phyloP scores from a whole-genome alignment of 352 stramenopile species.

The Phytophthora cryptogea region DNA sequence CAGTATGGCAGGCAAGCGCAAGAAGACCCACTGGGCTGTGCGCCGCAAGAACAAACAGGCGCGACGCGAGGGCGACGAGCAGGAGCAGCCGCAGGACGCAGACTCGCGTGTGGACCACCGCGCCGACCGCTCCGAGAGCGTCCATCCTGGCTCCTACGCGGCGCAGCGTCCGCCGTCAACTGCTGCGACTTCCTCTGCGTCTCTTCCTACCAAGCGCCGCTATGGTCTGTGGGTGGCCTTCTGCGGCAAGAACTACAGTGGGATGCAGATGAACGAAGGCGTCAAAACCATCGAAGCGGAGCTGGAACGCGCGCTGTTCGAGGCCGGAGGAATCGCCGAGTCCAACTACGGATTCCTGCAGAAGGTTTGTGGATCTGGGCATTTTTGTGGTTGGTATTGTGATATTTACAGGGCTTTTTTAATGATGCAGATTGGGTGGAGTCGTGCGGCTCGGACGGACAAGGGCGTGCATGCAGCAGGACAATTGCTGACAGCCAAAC shows the following conservation, averaged over 20 bases:
- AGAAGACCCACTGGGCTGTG: conserved; percentile 71
- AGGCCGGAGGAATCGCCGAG: conserved; percentile 86
- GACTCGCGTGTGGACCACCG: conserved; percentile 49
- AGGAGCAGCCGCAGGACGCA: conserved; percentile 28
- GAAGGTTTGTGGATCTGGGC: conserved; percentile 40
- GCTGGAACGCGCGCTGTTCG: conserved; percentile 87
- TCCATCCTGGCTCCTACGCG: conserved; percentile 83
- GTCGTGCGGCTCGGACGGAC: conserved; percentile 87
- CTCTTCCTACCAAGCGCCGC: conserved; percentile 30
- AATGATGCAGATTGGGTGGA: conserved; percentile 72
- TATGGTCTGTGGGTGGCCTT: conserved; percentile 89
- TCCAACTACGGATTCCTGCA: conserved; percentile 91
- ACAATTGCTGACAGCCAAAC: conserved; percentile 84
- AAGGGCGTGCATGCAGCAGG: conserved; percentile 91
- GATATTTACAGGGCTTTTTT: background rate
- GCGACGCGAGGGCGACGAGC: conserved; percentile 32
- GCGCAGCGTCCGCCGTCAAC: conserved; percentile 38
- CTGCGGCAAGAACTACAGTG: conserved; percentile 89
- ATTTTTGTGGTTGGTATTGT: background rate
- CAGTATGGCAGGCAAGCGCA: conserved; percentile 60
- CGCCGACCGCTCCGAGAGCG: conserved; percentile 54
- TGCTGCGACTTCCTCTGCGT: background rate
- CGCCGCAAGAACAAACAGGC: conserved; percentile 81
- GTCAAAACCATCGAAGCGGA: conserved; percentile 91
- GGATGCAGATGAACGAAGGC: conserved; percentile 91